Conservation (phyloP, 2,329 filamentous ascomycete species). For the Colletotrichum karsti region DNA sequence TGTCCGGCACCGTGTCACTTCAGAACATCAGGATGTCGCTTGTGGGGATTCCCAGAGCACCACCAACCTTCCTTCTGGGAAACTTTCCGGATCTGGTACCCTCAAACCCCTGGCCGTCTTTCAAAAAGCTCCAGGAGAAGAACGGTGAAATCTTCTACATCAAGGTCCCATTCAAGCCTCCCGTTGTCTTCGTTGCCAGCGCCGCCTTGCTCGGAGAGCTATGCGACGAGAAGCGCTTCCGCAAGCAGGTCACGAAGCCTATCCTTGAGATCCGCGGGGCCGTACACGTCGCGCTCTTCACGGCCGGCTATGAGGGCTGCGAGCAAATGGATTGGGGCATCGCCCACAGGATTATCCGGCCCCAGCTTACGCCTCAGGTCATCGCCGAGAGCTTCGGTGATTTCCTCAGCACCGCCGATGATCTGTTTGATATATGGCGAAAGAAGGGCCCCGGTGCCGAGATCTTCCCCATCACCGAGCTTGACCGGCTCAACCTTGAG, state of each 20-base stretch:
- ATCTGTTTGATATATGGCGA: conserved; percentile 60
- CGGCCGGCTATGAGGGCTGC: conserved; percentile 44
- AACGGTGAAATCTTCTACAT: conserved; percentile 49
- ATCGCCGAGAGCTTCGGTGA: conserved; percentile 51
- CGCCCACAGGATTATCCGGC: conserved; percentile 61
- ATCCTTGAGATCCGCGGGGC: conserved; percentile 60
- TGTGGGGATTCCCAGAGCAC: conserved; percentile 28
- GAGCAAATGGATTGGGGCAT: conserved; percentile 60
- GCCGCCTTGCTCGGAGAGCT: conserved; percentile 51
- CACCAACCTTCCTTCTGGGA: too few species aligned
- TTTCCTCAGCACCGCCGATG: conserved; percentile 56
- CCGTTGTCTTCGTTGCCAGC: conserved; percentile 50
- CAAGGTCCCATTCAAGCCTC: conserved; percentile 42
- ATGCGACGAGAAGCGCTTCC: conserved; percentile 62
- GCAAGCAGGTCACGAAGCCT: conserved; percentile 62
- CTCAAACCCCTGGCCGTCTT: conserved; percentile 47
- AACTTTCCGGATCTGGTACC: too few species aligned
- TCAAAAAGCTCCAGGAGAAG: conserved; percentile 44
- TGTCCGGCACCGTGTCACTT: too few species aligned
- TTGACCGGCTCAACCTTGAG: conserved; percentile 64
- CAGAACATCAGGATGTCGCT: too few species aligned
- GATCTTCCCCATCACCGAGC: conserved; percentile 55
- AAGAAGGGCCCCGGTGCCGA: conserved; percentile 44
- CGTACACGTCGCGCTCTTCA: conserved; percentile 62
- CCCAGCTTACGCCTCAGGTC: conserved; percentile 45